Evolutionary conservation across 306 rosid genomes (phyloP).

Genomic region (Hippophae rhamnoides): DNA sequence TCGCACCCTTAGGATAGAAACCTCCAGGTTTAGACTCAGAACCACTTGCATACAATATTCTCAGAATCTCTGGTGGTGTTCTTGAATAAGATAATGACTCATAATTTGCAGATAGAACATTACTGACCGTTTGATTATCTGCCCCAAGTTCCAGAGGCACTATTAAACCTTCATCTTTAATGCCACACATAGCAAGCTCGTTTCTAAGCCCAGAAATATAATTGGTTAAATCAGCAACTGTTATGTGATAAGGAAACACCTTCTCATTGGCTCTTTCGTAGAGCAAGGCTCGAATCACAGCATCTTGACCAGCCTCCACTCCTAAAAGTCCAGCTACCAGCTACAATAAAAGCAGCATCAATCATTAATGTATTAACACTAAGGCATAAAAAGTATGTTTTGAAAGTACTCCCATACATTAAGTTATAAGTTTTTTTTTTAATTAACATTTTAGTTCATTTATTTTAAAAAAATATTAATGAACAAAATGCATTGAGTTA

Average conservation of each 20-base stretch:
- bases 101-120: constrained; percentile 16
- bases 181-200: constrained; percentile 17
- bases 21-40: constrained; percentile 17
- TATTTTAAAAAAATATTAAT: no score
- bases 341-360: background rate
- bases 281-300: constrained; percentile 15
- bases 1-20: constrained; percentile 19
- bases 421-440: no score
- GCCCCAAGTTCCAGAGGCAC: constrained; percentile 20
- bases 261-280: background rate
- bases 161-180: constrained; percentile 23
- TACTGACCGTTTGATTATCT: constrained; percentile 15
- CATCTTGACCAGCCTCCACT: constrained; percentile 22
- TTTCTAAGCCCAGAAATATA: constrained; percentile 9
- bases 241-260: constrained; percentile 18
- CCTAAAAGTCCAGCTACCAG: constrained; percentile 19
- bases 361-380: no score
- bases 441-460: no score
- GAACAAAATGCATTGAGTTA: no score
- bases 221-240: constrained; percentile 21
- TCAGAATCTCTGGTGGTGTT: constrained; percentile 12
- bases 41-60: constrained; percentile 16
- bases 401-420: no score
- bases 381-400: no score
- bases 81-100: constrained; percentile 17